Base-by-base conservation (phyloP, 2,329 filamentous ascomycete species). In the Fusarium globosum region DNA sequence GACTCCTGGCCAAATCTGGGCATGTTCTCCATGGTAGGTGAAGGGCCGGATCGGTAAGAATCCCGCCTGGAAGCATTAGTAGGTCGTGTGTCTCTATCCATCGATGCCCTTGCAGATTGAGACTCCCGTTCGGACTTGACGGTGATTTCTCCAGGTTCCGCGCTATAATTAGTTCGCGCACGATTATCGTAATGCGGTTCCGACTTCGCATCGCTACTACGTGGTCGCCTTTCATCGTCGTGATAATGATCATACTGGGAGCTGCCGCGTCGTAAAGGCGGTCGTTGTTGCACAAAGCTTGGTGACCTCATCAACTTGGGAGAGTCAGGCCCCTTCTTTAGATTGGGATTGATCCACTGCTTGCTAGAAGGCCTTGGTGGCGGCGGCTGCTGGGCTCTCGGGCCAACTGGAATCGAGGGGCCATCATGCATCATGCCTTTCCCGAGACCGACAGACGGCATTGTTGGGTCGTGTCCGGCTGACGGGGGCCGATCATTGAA, bases 331-430 rank as follows among this genome's bases (percentile, higher is more conserved):
- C 81, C 79, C 65, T 87, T 87, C 78, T 86, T 88, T 9, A 87
- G 74, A 35, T 84, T 85, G 7, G 88, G 86, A 57, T 89, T 89
- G 65, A 88, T 87, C 88, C 88, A 90, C 78, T 90, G 88, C 74
- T 89, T 89, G 77, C 88, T 89, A 1, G 87, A 88, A 21, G 86
- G 85, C 12, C 87, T 85, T n/a, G 72, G 72, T 14, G 72, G 72
- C 11, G 83, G 83, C 53, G 83, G 82, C 65, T 85, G 86, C 66
- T 88, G 87, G 21, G 85, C 85, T 41, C 88, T 85, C 39, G 88
- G 88, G 15, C 88, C 88, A 6, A 87, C 83, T 7, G 88, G 88
- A 53, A 90, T 88, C 12, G 84, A 79, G 14, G 85, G 83, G 63
- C 83, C 85, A 28, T 85, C 85, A 46, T 87, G 82, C 26, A 76